A percentile compares a stretch with the other conserved stretches of the same genome.
phyloP scores from a whole-genome alignment of 225 moss, liverwort and hornwort species.

The Pseudoscleropodium purum region DNA sequence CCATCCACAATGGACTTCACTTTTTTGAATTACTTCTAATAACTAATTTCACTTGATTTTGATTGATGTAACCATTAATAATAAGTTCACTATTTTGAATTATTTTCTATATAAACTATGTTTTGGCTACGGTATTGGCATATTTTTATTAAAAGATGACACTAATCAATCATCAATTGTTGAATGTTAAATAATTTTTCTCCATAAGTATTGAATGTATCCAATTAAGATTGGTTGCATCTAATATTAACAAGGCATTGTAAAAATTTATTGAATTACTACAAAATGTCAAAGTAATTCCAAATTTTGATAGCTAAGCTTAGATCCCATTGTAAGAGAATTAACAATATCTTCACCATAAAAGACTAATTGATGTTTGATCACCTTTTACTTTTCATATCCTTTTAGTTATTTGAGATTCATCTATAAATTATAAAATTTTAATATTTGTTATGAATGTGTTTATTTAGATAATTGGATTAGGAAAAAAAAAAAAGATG shows the following conservation, averaged over 20 bases:
- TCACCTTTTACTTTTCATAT: background rate
- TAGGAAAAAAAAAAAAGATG: background rate
- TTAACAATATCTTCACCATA: background rate
- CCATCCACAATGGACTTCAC: background rate
- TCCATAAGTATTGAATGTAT: background rate
- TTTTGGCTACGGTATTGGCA: accelerated
- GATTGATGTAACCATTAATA: background rate
- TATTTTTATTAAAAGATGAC: no score
- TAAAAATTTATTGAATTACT: no score
- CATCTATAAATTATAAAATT: background rate
- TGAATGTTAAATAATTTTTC: background rate
- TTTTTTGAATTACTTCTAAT: background rate
- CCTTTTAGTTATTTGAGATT: background rate
- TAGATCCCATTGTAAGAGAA: background rate
- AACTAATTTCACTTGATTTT: background rate
- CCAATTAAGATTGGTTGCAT: no score
- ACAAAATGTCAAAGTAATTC: background rate
- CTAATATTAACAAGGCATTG: background rate
- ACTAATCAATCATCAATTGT: background rate
- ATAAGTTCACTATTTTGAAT: background rate
- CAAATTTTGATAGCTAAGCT: background rate
- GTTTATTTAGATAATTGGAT: background rate
- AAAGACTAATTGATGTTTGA: background rate
- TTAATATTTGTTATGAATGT: background rate
- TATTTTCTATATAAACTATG: no score